Conservation (phyloP, 1,139 yeast genomes). For the Zygosaccharomyces sapae region DNA sequence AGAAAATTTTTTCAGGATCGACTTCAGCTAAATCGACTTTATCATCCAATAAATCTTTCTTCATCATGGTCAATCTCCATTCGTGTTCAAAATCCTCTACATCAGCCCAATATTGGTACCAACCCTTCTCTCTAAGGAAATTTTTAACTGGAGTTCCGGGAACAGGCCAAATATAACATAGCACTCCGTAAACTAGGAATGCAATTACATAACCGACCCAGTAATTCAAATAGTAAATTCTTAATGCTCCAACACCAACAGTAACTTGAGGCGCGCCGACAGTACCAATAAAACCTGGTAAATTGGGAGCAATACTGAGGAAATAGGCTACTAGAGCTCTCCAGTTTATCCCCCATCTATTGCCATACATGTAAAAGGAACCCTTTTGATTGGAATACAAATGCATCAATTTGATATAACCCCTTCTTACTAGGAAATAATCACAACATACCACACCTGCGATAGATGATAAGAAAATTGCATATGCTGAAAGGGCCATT, state of each 20-base stretch:
- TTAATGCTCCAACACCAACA: slow-evolving; percentile 56
- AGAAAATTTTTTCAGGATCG: slow-evolving; percentile 20
- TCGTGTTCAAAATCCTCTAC: slow-evolving; percentile 60
- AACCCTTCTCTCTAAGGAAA: slow-evolving; percentile 48
- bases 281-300: slow-evolving; percentile 85
- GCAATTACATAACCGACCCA: slow-evolving; percentile 69
- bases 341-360: slow-evolving; percentile 70
- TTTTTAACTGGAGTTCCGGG: slow-evolving; percentile 53
- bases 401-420: slow-evolving; percentile 60
- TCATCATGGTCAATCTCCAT: slow-evolving; percentile 25
- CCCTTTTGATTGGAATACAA: slow-evolving; percentile 47
- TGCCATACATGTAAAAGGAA: slow-evolving; percentile 55
- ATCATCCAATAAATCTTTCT: slow-evolving; percentile 23
- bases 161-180: slow-evolving; percentile 55
- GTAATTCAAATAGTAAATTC: slow-evolving; percentile 67
- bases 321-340: slow-evolving; percentile 70
- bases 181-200: slow-evolving; percentile 45
- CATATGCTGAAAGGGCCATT: slow-evolving; percentile 77
- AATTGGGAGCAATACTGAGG: slow-evolving; percentile 73
- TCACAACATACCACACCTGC: slow-evolving; percentile 81
- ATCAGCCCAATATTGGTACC: slow-evolving; percentile 57
- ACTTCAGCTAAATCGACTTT: slow-evolving; percentile 23
- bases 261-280: slow-evolving; percentile 64
- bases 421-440: slow-evolving; percentile 73
- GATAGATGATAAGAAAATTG: slow-evolving; percentile 81